Conservation (phyloP, 2,329 filamentous ascomycete genomes). For the Monilinia aucupariae region DNA sequence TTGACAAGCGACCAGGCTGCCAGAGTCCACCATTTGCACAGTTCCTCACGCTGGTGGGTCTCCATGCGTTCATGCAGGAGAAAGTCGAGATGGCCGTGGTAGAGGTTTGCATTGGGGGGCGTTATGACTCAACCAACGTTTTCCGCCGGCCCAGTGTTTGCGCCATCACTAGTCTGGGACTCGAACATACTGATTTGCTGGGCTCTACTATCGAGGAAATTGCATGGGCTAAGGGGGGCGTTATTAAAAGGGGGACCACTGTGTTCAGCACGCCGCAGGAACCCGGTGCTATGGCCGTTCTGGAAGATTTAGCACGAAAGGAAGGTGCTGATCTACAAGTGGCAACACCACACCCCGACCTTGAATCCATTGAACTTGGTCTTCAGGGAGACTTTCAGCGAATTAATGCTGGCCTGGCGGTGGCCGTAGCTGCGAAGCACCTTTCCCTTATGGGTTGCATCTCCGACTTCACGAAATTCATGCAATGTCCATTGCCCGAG, state of each 20-base stretch:
- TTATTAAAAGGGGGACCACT: slow-evolving; percentile 64
- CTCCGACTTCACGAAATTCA: background rate
- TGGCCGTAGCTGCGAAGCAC: background rate
- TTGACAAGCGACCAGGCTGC: background rate
- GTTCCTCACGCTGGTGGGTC: background rate
- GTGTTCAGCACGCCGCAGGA: slow-evolving; percentile 38
- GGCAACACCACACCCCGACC: background rate
- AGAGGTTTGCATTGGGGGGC: background rate
- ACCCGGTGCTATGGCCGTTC: background rate
- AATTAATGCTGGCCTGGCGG: background rate
- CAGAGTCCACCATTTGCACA: background rate
- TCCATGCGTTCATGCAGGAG: background rate
- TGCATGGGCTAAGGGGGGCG: slow-evolving; percentile 86
- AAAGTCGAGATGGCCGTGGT: background rate
- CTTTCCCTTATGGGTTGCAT: background rate
- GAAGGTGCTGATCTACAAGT: background rate
- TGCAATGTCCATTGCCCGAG: background rate
- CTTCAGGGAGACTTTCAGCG: background rate
- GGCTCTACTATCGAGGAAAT: slow-evolving; percentile 74
- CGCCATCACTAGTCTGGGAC: slow-evolving; percentile 48
- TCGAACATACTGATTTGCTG: slow-evolving; percentile 77
- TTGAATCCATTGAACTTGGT: background rate
- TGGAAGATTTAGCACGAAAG: background rate
- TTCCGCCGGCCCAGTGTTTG: background rate
- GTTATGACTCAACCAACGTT: background rate